Base-by-base conservation (phyloP, 83 land plant genomes). In the Thuja plicata region DNA sequence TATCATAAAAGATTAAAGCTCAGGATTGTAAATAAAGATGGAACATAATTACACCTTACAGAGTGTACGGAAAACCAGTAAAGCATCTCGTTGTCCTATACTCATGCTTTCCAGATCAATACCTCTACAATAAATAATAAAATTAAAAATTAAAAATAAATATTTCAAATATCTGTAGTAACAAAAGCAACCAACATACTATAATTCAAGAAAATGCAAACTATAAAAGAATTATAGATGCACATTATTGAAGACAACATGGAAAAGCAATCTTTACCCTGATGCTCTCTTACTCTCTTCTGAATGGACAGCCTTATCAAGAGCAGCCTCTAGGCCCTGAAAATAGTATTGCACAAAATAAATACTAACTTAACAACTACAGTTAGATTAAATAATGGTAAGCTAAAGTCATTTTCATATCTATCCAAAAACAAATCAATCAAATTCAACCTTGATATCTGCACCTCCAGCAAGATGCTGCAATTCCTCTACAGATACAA, bases 311-410 rank as follows among this genome's bases (percentile, higher is more conserved):
- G 96, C 99, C 90, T 97, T 95, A 88, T 96, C 97, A 82, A 98
- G 95, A 87, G 95, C 98, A 74, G 99, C 99, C 87, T 98, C 99
- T 37, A 98, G 88, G 81, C 99, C 99, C 99, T 98, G 90, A 57
- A 91, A 8, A 89, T 60, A 45, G 48, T 34, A 60, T 71, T 40
- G n/a, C 52, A 85, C 16, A 9, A 43, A 89, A 73, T 87, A 30
- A 86, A 38, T 35, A 41, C 74, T 17, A 87, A 60, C 79, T 32
- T 88, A n/a, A 91, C 37, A 54, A 40, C 62, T 30, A 77, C 55
- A 35, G 71, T 57, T 62, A 46, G 37, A 84, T 5, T 34, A 88
- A 15, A 80, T 27, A 50, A 35, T 79, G 17, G 13, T 12, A 30
- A 88, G 54, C 50, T 74, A 24, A 74, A 76, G 3, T 21, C 16